Conservation (phyloP, 305 asterid species). For the Fraxinus velutina region DNA sequence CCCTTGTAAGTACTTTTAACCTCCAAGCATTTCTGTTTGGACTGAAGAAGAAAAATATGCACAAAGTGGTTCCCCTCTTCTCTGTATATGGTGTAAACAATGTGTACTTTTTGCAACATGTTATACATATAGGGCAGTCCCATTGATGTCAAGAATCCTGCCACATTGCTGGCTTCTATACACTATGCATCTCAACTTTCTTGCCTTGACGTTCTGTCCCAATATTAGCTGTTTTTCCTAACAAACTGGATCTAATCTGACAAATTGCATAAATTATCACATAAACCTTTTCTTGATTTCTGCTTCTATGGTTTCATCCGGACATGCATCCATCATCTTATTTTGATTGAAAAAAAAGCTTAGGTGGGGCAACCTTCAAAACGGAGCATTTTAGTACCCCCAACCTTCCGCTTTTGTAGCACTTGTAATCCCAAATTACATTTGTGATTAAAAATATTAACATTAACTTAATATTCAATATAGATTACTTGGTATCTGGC, state of each 20-base stretch:
- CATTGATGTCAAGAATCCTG: not conserved
- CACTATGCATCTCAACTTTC: not conserved
- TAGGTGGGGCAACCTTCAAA: not conserved
- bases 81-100: not conserved
- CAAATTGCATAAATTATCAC: not conserved
- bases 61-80: not conserved
- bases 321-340: not conserved
- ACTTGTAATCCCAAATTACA: not conserved
- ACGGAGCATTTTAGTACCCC: not conserved
- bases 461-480: not conserved
- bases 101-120: not conserved
- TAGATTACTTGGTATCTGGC: not conserved
- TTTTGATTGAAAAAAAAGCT: not conserved
- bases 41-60: not conserved
- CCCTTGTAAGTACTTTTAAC: slow-evolving; percentile 47
- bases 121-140: not conserved
- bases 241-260: not conserved
- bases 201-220: not conserved
- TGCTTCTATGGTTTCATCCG: not conserved
- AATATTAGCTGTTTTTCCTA: not conserved
- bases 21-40: not conserved
- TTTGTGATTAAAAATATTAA: not conserved
- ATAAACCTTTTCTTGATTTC: not conserved
- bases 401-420: not conserved
- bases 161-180: not conserved